These are phyloP conservation scores for Gastrolobium villosum DNA, from an alignment of 306 rosid genomes.

Conservation along the genomic window DNA sequence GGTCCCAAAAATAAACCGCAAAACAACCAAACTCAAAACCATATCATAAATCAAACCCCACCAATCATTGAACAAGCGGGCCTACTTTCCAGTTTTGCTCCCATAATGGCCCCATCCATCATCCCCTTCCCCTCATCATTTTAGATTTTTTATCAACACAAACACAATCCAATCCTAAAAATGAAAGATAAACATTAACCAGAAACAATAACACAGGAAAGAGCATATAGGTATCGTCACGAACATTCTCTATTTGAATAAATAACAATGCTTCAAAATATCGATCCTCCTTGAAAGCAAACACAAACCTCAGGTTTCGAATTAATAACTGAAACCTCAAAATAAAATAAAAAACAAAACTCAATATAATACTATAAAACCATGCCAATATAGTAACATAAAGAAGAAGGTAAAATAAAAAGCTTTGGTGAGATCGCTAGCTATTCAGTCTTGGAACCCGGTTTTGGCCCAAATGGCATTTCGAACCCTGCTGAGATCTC, in stretches of 20 bases:
- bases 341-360: background rate
- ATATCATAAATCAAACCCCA: constrained; percentile 32
- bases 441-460: constrained; percentile 69
- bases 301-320: constrained; percentile 23
- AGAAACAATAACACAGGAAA: background rate
- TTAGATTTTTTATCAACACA: background rate
- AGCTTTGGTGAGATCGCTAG: background rate
- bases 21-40: constrained; percentile 49
- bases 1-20: constrained; percentile 30
- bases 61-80: constrained; percentile 52
- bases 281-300: background rate
- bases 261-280: background rate
- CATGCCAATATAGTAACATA: background rate
- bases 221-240: too few species aligned
- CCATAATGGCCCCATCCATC: constrained; percentile 23
- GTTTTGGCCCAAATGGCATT: constrained; percentile 90
- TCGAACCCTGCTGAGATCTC: constrained; percentile 85
- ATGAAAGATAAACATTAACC: background rate
- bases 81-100: constrained; percentile 15
- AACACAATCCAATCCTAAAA: background rate
- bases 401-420: background rate
- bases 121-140: constrained; percentile 8
- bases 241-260: background rate
- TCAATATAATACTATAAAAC: background rate
- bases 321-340: constrained; percentile 15